A percentile compares a stretch with the other conserved stretches of the same genome.
Conservation (phyloP, 176 grass and related monocot species). For the Bolboschoenus planiculmis region DNA sequence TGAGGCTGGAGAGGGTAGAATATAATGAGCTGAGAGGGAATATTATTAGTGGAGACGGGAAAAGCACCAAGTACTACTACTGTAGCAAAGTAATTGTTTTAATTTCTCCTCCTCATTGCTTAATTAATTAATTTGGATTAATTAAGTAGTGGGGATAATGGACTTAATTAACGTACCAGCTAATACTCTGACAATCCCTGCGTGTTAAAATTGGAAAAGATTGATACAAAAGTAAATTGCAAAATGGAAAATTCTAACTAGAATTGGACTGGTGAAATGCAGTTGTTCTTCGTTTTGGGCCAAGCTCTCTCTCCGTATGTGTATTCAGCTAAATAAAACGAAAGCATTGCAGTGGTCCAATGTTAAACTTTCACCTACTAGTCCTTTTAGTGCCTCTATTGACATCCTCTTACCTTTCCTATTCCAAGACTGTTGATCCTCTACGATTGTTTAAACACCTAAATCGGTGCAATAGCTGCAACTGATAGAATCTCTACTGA, state of each 20-base stretch:
- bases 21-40: conserved; percentile 21
- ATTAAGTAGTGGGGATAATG: conserved; percentile 16
- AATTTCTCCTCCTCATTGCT: neutral
- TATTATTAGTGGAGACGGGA: conserved; percentile 25
- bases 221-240: neutral
- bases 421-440: neutral
- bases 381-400: neutral
- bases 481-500: too few relatives aligned
- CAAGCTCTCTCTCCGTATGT: neutral
- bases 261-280: neutral
- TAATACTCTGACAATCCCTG: neutral
- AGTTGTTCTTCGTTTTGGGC: neutral
- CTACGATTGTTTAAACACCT: neutral
- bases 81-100: conserved; percentile 16
- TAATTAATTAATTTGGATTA: neutral
- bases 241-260: neutral
- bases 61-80: conserved; percentile 35
- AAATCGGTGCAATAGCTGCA: neutral
- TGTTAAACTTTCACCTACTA: conserved; percentile 11
- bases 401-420: conserved; percentile 10
- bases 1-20: conserved; percentile 11
- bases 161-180: neutral
- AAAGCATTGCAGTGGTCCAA: conserved; percentile 7
- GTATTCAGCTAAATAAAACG: neutral
- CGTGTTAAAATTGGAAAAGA: neutral